Base-by-base conservation (phyloP, 2,329 filamentous ascomycete genomes). In the Myriosclerotinia duriaeana region DNA sequence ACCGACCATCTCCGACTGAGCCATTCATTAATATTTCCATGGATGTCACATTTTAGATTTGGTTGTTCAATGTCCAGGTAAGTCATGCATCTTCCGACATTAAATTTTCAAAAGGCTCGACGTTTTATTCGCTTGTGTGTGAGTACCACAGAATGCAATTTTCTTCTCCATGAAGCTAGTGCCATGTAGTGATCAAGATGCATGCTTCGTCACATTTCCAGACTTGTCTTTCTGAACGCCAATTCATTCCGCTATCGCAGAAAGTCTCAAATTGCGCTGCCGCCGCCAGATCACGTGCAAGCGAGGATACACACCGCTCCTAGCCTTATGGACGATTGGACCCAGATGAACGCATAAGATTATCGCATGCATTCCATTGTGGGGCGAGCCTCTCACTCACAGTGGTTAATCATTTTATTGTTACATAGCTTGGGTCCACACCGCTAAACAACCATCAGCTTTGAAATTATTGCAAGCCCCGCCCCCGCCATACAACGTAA, bases 351-450 rank as follows among this genome's bases (percentile, higher is more conserved):
- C 17, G 63, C 63, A 65, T 50, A 44, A 40, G 30, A 50, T 38
- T 26, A 40, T 65, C 15, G 63, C 34, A 38, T 54, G 53, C 52
- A 54, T 65, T 50, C 26, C 22, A 40, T 50, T 52, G 8, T 34
- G 36, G 34, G 44, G 15, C 17, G 44, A 20, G 44, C 20, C 36
- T 26, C 63, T 42, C 34, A 12, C 52, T 22, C 15, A 46, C 17
- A 56, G n/a, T 55, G 30, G 26, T 50, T 20, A 50, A 60, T 5
- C 34, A 34, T 40, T n/a, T 60, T 22, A 26, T 42, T n/a, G 64
- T 42, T 34, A 53, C 44, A 38, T n/a, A 52, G 22, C 14, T 60
- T 50, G 44, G 44, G n/a, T 61, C 64, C 64, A 65, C 64, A 65
- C 64, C 64, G 64, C 64, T 61, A 65, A 36, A 53, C 30, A n/a